Base-by-base conservation (phyloP, 768 basidiomycete genomes). In the Pseudohyphozyma bogoriensis region DNA sequence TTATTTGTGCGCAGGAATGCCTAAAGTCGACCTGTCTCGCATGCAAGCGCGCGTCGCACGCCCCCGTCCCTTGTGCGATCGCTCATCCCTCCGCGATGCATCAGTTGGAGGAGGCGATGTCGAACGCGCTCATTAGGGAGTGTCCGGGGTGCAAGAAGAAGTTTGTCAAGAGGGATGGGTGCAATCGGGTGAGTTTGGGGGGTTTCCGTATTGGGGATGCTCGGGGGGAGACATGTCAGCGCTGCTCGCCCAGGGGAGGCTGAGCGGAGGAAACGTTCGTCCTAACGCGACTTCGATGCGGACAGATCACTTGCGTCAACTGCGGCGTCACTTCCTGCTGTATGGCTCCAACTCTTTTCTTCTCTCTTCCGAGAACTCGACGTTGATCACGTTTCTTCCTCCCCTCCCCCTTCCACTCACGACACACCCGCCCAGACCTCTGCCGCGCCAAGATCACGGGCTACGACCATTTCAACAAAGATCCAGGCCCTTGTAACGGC, bases 61-160 rank as follows among this genome's bases (percentile, higher is more conserved):
- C 13, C 31, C 2, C 13, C 28, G 8, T 32, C 13, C 32, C 56
- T 2, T 58, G 56, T 39, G 56, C 56, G 3, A 47, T 42, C 6
- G 56, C 56, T 12, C 40, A 58, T 20, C 56, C 56, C 5, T 20
- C 28, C 8, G 29, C 56, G 9, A 31, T 58, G n/a, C 49, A 58
- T 31, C 20, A 9, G 2, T 50, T 58, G 31, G 49, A 50, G 29
- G 56, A 58, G 37, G 29, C n/a, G 29, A 58, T 58, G 56, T 40
- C 39, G 9, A 26, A 32, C 8, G 49, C 37, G 13, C 6, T 42
- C 16, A 58, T 58, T 15, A 36, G 56, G 2, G 0, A 18, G 15
- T 58, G 49, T n/a, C 47, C 31, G 29, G n/a, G n/a, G 49, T 58
- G 56, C 24, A 18, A 11, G 49, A 51, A 16, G 24, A 37, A 47